Conservation (phyloP, 1,284 basidiomycete species). For the Cutaneotrichosporon mucoides region DNA sequence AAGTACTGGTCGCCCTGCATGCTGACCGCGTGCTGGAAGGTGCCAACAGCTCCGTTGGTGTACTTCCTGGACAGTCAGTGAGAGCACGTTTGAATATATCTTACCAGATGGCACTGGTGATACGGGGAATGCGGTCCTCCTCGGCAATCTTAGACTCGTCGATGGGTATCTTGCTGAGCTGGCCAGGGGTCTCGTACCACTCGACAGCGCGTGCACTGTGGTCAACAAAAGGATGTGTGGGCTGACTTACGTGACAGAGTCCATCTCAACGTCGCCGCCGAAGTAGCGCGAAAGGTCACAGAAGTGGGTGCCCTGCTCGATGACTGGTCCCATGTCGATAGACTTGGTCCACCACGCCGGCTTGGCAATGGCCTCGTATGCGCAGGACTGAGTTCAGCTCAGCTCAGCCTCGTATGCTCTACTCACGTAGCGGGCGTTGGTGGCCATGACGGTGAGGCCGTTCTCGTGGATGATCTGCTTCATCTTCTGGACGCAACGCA, state of each 20-base stretch:
- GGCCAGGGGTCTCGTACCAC: constrained; percentile 84
- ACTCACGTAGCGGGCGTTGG: constrained; percentile 75
- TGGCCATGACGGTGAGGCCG: constrained; percentile 91
- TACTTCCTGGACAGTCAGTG: constrained; percentile 60
- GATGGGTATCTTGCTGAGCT: constrained; percentile 68
- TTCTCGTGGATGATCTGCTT: constrained; percentile 94
- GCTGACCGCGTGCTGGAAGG: constrained; percentile 78
- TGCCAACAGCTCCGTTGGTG: constrained; percentile 85
- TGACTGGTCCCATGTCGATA: constrained; percentile 71
- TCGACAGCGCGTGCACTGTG: constrained; percentile 72
- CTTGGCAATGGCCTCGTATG: constrained; percentile 70
- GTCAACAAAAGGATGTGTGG: too few species aligned
- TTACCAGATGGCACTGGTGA: constrained; percentile 45
- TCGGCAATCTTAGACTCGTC: constrained; percentile 48
- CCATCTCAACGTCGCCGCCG: constrained; percentile 85
- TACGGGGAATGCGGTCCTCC: constrained; percentile 47
- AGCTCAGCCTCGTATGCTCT: neutral
- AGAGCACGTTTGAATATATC: too few species aligned
- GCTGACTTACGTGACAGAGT: constrained; percentile 49
- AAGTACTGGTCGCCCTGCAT: constrained; percentile 87
- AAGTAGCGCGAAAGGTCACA: constrained; percentile 79
- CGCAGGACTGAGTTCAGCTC: constrained; percentile 14
- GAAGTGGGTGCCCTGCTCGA: constrained; percentile 92
- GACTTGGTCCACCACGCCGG: constrained; percentile 98
- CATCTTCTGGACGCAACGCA: constrained; percentile 97